Evolutionary conservation across 768 basidiomycete species (phyloP), one percentile per base, ranked within the genome.

Genomic region (Trametes cubensis): DNA sequence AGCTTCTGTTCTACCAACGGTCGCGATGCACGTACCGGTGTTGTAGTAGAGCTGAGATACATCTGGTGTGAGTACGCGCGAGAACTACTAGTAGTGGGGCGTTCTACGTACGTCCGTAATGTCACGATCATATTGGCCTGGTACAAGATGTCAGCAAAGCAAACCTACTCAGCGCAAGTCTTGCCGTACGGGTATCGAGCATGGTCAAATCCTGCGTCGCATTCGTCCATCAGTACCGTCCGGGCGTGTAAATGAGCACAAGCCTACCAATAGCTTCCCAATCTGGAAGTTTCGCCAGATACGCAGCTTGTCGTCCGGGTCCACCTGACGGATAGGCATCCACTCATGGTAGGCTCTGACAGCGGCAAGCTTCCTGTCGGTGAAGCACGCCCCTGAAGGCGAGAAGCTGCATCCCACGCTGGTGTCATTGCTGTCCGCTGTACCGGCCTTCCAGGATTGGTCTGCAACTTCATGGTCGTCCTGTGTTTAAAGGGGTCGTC

Each of bases 281-380:
- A 87, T 80, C 73, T 85, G 81, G 74, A 87, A 85, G 67, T 83
- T 84, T 38, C 85, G 78, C 83, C 83, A 86, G 55, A 85, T 85
- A 26, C 84, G 77, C 17, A 86, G 78, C 65, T 81, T 78, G 71
- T 85, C 83, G 53, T 79, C 78, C 1, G 78, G 77, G 42, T 79
- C 78, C 18, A 86, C 82, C 63, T 85, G 82, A 11, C 85, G 78
- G 61, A 86, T 83, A 14, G 84, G 84, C 75, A 86, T 79, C 84
- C 84, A 85, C 62, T 85, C 84, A 66, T 85, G 83, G 65, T 84
- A 85, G 0, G 83, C 83, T 30, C 83, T 75, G 25, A 85, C 79
- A 10, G 82, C 85, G 47, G 84, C 83, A 2, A 84, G 70, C 70
- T 86, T 86, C 38, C 85, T 74, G 67, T 85, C 82, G 5, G 83